These are phyloP conservation scores for Trypanosoma cruzi DNA, from an alignment of 208 protist genomes.

Conservation along the genomic window DNA sequence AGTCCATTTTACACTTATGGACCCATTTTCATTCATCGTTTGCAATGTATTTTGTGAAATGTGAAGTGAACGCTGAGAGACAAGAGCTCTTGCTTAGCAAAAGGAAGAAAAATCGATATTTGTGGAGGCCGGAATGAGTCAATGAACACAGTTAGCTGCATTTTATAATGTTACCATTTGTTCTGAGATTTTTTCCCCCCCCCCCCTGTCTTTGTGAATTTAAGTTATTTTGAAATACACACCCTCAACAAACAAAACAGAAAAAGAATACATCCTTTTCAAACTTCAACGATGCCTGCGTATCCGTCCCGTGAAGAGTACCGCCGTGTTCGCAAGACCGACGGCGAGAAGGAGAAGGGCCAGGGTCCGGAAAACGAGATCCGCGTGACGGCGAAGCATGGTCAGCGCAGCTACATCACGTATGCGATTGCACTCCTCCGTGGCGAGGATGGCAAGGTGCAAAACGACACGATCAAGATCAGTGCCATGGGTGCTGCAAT, in stretches of 20 bases:
- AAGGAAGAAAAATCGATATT: too few species aligned
- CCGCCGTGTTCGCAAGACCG: slow-evolving; percentile 59
- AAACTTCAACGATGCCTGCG: slow-evolving; percentile 32
- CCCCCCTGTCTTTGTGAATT: slow-evolving; percentile 3
- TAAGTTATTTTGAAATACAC: slow-evolving; percentile 4
- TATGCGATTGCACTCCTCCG: slow-evolving; percentile 89
- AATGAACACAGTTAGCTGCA: too few species aligned
- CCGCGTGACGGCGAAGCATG: slow-evolving; percentile 75
- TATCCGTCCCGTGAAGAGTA: slow-evolving; percentile 76
- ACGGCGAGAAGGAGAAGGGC: slow-evolving; percentile 55
- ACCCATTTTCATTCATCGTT: too few species aligned
- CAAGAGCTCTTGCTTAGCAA: too few species aligned
- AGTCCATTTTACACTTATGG: too few species aligned
- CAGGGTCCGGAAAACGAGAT: slow-evolving; percentile 88
- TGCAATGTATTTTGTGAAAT: too few species aligned
- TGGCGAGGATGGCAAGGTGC: slow-evolving; percentile 78
- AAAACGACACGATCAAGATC: slow-evolving; percentile 90
- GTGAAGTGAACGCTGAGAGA: too few species aligned
- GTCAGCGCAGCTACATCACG: slow-evolving; percentile 88
- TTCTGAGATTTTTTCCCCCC: slow-evolving; percentile 11
- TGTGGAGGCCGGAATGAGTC: too few species aligned
- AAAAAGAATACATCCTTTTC: too few species aligned
- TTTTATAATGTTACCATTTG: too few species aligned
- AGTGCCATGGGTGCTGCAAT: slow-evolving; percentile 91
- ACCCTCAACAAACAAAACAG: background rate